These are phyloP conservation scores for Ceriops tagal DNA, from an alignment of 345 rosid species.

Conservation along the genomic window DNA sequence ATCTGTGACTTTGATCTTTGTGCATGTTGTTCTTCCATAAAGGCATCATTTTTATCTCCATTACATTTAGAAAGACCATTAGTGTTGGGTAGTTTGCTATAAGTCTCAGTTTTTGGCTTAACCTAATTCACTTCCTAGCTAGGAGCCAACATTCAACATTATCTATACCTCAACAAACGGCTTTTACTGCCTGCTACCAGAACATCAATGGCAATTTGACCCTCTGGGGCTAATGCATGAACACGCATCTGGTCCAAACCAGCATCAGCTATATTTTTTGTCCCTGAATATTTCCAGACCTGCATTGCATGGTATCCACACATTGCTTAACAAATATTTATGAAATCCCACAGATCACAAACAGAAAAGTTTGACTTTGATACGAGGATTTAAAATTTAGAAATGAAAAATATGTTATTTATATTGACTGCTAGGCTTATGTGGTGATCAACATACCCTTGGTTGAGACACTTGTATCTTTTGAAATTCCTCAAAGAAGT, in stretches of 20 bases:
- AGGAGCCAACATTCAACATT: constrained; percentile 6
- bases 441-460: constrained; percentile 37
- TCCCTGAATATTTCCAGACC: constrained; percentile 59
- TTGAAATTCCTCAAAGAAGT: constrained; percentile 60
- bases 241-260: constrained; percentile 46
- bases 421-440: no score
- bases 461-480: constrained; percentile 64
- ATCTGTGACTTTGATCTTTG: no score
- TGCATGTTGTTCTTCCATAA: no score
- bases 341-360: neutral
- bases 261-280: constrained; percentile 37
- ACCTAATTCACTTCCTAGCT: constrained; percentile 1
- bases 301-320: constrained; percentile 23
- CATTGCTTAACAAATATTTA: no score
- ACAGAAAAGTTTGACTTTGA: neutral
- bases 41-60: no score
- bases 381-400: neutral
- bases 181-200: constrained; percentile 50
- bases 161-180: constrained; percentile 60
- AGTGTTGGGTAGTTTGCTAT: no score
- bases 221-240: constrained; percentile 44
- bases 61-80: no score
- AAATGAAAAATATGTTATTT: no score
- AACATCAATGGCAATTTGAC: constrained; percentile 39
- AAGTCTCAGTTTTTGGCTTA: no score